Evolutionary conservation across 345 rosid species (phyloP).

Genomic region (Hevea brasiliensis): DNA sequence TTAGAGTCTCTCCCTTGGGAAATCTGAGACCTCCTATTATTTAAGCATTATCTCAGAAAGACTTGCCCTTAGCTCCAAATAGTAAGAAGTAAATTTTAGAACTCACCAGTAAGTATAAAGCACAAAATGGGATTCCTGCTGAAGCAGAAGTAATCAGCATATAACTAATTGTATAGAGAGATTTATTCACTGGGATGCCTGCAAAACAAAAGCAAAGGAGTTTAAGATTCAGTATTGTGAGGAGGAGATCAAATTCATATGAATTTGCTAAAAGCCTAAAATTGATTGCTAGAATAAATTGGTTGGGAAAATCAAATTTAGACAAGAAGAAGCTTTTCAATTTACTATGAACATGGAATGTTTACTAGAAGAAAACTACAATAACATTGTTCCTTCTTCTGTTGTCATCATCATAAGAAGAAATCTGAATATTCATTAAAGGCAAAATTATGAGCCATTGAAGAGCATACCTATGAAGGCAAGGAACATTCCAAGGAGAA

Average conservation of each 20-base stretch:
- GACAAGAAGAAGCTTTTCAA: neutral
- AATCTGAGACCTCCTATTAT: too few species aligned
- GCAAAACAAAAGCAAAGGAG: neutral
- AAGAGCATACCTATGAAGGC: slow-evolving; percentile 34
- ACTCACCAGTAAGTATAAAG: slow-evolving; percentile 44
- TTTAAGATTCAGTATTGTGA: neutral
- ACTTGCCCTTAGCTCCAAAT: neutral
- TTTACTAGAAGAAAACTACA: neutral
- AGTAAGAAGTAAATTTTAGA: neutral
- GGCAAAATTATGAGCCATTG: neutral
- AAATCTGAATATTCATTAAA: neutral
- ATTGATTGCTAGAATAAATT: neutral
- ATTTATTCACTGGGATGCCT: slow-evolving; percentile 48
- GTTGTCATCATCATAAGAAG: neutral
- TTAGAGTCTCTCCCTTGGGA: too few species aligned
- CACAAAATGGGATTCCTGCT: slow-evolving; percentile 42
- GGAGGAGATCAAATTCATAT: neutral
- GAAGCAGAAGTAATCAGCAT: slow-evolving; percentile 46
- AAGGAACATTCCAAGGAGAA: slow-evolving; percentile 34
- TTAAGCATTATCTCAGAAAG: too few species aligned
- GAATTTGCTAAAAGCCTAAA: neutral
- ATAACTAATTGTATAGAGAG: slow-evolving; percentile 41
- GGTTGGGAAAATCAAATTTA: neutral
- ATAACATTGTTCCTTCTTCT: neutral
- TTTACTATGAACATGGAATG: neutral